These are phyloP conservation scores for Candida manassasensis DNA, from an alignment of 805 yeast genomes.

Conservation along the genomic window DNA sequence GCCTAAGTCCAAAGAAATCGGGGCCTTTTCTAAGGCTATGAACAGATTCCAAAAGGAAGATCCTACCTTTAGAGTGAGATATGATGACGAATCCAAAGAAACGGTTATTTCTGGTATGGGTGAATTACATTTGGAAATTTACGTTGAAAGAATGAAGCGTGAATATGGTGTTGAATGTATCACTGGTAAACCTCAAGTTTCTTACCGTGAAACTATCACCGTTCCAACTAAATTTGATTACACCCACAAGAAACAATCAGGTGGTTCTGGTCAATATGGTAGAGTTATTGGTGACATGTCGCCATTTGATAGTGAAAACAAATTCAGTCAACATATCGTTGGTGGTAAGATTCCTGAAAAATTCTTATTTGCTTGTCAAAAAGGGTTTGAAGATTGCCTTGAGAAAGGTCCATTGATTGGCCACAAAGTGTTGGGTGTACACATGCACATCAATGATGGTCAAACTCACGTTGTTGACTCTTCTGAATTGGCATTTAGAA, in stretches of 20 bases:
- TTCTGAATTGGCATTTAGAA: constrained; percentile 88
- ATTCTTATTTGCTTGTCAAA: constrained; percentile 86
- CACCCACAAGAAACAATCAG: constrained; percentile 96
- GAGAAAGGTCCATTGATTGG: constrained; percentile 97
- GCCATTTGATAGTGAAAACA: constrained; percentile 63
- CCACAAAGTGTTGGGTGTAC: constrained; percentile 86
- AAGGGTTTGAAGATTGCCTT: constrained; percentile 91
- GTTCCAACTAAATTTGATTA: constrained; percentile 75
- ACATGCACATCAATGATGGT: constrained; percentile 95
- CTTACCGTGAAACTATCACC: constrained; percentile 91
- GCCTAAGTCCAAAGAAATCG: constrained; percentile 82
- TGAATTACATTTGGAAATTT: constrained; percentile 93
- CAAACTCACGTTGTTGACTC: constrained; percentile 96
- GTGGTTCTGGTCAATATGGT: constrained; percentile 99
- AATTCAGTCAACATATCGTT: constrained; percentile 80
- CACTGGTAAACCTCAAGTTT: constrained; percentile 97
- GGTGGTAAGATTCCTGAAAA: constrained; percentile 98
- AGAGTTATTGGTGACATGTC: constrained; percentile 83
- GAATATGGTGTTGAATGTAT: constrained; percentile 94
- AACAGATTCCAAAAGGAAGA: constrained; percentile 98
- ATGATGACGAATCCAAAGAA: constrained; percentile 87
- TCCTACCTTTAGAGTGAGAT: constrained; percentile 93
- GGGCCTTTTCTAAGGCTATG: constrained; percentile 91
- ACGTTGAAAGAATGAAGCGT: constrained; percentile 96
- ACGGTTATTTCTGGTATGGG: constrained; percentile 98